These are phyloP conservation scores for Lactifluus pinguis DNA, from an alignment of 768 basidiomycete genomes.

Conservation along the genomic window DNA sequence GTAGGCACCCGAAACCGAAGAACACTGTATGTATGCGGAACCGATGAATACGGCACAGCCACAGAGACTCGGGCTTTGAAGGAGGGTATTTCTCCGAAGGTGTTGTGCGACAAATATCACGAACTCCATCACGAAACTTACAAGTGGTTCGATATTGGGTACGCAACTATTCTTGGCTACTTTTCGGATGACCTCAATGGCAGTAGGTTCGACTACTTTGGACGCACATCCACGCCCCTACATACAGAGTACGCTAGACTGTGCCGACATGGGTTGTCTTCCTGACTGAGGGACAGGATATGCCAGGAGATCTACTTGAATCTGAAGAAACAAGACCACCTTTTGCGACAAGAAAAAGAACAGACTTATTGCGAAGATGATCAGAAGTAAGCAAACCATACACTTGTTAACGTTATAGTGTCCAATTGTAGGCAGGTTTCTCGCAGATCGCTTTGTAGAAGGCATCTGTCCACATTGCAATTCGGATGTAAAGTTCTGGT, in stretches of 20 bases:
- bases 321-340: slow-evolving; percentile 63
- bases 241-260: slow-evolving; percentile 70
- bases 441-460: slow-evolving; percentile 96
- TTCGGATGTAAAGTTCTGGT: slow-evolving; percentile 47
- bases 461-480: slow-evolving; percentile 94
- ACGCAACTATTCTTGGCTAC: slow-evolving; percentile 19
- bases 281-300: slow-evolving; percentile 45
- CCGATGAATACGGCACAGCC: slow-evolving; percentile 99
- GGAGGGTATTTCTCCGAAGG: slow-evolving; percentile 68
- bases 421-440: slow-evolving; percentile 45
- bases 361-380: slow-evolving; percentile 96
- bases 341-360: slow-evolving; percentile 78
- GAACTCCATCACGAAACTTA: slow-evolving; percentile 86
- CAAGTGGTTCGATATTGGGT: slow-evolving; percentile 97
- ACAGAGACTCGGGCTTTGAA: slow-evolving; percentile 96
- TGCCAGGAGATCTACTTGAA: slow-evolving; percentile 85
- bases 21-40: slow-evolving; percentile 93
- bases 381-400: slow-evolving; percentile 45
- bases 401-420: slow-evolving; percentile 9
- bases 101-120: slow-evolving; percentile 88
- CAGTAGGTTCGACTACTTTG: slow-evolving; percentile 87
- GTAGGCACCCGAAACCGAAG: slow-evolving; percentile 70
- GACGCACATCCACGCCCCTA: slow-evolving; percentile 81
- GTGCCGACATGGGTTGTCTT: neutral
- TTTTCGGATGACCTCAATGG: neutral